phyloP scores from a whole-genome alignment of 108 stramenopile species.

The Mediolabrus comicus region DNA sequence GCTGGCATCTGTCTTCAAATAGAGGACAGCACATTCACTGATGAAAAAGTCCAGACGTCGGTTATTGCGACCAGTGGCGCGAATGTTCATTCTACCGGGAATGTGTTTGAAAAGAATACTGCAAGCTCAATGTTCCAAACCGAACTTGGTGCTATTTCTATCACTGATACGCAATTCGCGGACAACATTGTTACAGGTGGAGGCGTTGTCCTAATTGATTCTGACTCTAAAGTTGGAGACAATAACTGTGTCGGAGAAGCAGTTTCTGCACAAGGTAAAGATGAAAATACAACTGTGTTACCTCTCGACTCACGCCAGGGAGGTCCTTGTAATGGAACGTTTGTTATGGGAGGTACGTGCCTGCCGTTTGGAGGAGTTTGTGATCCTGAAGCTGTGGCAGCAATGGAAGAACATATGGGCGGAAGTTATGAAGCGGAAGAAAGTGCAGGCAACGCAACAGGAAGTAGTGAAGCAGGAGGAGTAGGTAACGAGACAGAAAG shows the following conservation, averaged over 20 bases:
- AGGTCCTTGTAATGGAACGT: background rate
- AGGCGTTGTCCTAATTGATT: conserved; percentile 17
- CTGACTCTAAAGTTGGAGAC: conserved; percentile 10
- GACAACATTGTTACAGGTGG: conserved; percentile 15
- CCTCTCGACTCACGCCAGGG: background rate
- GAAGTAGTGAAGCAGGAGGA: background rate
- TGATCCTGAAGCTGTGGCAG: background rate
- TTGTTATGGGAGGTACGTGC: background rate
- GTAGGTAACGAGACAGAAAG: background rate
- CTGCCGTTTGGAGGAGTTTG: background rate
- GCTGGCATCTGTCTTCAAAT: conserved; percentile 8
- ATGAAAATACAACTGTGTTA: background rate
- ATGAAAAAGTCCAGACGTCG: conserved; percentile 12
- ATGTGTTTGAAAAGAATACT: conserved; percentile 23
- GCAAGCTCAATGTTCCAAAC: conserved; percentile 26
- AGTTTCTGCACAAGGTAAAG: background rate
- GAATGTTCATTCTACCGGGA: conserved; percentile 11
- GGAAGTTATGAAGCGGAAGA: too few species aligned
- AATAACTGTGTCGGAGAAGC: conserved; percentile 20
- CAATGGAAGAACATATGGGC: too few species aligned
- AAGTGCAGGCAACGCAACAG: too few species aligned
- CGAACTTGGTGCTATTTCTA: conserved; percentile 24
- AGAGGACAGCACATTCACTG: conserved; percentile 12
- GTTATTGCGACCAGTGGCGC: conserved; percentile 35
- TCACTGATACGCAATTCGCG: conserved; percentile 22